phyloP scores from a whole-genome alignment of 495 filamentous ascomycete genomes.

The Elasticomyces elasticus region DNA sequence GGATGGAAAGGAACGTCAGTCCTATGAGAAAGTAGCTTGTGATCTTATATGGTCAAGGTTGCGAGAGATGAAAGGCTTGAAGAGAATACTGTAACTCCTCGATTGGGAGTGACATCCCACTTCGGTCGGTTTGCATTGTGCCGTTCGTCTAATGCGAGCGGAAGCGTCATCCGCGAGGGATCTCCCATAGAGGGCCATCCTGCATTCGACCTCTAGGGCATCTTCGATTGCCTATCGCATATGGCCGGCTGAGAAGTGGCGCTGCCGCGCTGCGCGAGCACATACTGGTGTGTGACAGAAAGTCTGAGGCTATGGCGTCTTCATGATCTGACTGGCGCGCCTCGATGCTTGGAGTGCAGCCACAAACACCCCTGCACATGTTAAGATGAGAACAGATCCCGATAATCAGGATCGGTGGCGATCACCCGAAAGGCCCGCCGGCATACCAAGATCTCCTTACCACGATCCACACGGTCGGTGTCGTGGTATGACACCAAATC shows the following conservation, averaged over 20 bases:
- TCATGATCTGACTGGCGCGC: neutral
- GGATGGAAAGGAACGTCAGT: neutral
- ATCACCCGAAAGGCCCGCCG: no score
- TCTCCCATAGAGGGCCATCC: neutral
- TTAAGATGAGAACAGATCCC: neutral
- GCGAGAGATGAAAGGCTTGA: neutral
- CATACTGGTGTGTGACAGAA: neutral
- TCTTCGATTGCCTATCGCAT: neutral
- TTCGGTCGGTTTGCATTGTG: neutral
- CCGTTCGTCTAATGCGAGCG: neutral
- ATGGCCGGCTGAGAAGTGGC: neutral
- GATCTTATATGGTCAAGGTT: neutral
- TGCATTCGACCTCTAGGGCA: neutral
- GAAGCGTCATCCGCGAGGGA: neutral
- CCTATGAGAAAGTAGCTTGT: neutral
- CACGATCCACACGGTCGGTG: neutral
- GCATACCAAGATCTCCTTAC: neutral
- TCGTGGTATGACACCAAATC: no score
- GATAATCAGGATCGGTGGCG: neutral
- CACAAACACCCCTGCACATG: no score
- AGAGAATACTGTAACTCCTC: neutral
- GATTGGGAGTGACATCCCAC: neutral
- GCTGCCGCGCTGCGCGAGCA: neutral
- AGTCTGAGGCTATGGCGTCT: neutral
- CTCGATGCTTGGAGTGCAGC: no score